Conservation (phyloP, 2,329 filamentous ascomycete genomes). For the Penicillium frequentans region DNA sequence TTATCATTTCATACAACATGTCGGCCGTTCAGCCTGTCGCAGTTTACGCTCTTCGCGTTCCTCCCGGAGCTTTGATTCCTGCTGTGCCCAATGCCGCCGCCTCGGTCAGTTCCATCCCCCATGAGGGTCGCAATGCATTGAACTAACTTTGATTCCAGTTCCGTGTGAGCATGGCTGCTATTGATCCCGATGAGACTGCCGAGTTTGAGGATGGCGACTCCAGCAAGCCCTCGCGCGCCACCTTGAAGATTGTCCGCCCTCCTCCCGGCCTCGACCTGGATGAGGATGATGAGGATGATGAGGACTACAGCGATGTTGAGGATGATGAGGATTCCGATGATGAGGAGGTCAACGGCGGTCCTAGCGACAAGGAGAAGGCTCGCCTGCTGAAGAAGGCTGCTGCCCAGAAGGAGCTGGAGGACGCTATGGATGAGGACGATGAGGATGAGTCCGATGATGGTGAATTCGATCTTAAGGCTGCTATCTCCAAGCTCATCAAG, state of each 20-base stretch:
- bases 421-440: conserved; percentile 59
- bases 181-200: conserved; percentile 80
- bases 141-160: conserved; percentile 58
- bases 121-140: neutral
- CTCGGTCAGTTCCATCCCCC: conserved; percentile 62
- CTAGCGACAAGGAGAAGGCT: conserved; percentile 85
- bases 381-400: conserved; percentile 83
- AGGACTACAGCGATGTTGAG: conserved; percentile 44
- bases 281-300: conserved; percentile 66
- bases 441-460: conserved; percentile 62
- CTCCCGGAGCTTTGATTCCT: conserved; percentile 77
- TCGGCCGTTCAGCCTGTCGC: conserved; percentile 63
- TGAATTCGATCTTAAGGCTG: conserved; percentile 48
- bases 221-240: conserved; percentile 70
- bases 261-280: conserved; percentile 60
- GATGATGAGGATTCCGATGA: conserved; percentile 57
- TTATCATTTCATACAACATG: conserved; percentile 34
- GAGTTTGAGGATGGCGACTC: conserved; percentile 65
- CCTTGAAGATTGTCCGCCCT: conserved; percentile 85
- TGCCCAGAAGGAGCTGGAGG: conserved; percentile 74
- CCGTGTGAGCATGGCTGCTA: conserved; percentile 96
- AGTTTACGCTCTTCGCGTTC: conserved; percentile 90
- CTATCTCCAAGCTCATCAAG: conserved; percentile 57
- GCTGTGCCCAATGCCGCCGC: conserved; percentile 77
- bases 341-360: conserved; percentile 80